These are phyloP conservation scores for Mortierella polycephala DNA, from an alignment of 371 early-diverging fungal genomes.

Conservation along the genomic window DNA sequence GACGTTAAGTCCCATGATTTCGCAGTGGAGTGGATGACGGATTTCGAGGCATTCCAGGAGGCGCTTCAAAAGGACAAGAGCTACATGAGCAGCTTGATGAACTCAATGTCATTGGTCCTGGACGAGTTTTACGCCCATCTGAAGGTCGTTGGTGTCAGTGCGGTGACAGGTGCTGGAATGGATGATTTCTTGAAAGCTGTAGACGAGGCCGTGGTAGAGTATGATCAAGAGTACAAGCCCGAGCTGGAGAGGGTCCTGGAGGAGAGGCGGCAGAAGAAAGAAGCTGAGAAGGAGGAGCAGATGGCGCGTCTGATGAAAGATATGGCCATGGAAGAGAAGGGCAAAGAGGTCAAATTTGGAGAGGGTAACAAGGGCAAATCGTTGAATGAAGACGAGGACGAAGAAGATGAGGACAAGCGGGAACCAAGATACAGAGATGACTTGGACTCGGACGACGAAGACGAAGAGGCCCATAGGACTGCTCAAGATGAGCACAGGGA, in stretches of 20 bases:
- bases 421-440: constrained; percentile 24
- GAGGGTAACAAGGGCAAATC: constrained; percentile 8
- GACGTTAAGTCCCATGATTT: constrained; percentile 92
- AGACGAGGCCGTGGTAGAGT: constrained; percentile 87
- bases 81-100: constrained; percentile 94
- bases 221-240: constrained; percentile 62
- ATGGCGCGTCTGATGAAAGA: constrained; percentile 47
- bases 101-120: constrained; percentile 95
- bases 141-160: constrained; percentile 89
- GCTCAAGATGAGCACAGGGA: constrained; percentile 19
- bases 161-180: constrained; percentile 96
- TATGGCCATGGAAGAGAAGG: constrained; percentile 32
- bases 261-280: constrained; percentile 37
- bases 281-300: constrained; percentile 49
- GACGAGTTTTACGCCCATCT: constrained; percentile 98
- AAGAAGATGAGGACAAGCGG: constrained; percentile 24
- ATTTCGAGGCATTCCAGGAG: constrained; percentile 95
- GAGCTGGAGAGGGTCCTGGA: constrained; percentile 39
- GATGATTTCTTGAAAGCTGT: constrained; percentile 91
- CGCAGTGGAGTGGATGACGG: constrained; percentile 96
- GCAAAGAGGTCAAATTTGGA: constrained; percentile 13
- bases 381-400: constrained; percentile 15
- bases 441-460: constrained; percentile 22
- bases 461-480: constrained; percentile 14
- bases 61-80: constrained; percentile 79